Evolutionary conservation across 139 green algal genomes (phyloP), one percentile per base, ranked within the genome.

Genomic region (Micractinium conductrix): DNA sequence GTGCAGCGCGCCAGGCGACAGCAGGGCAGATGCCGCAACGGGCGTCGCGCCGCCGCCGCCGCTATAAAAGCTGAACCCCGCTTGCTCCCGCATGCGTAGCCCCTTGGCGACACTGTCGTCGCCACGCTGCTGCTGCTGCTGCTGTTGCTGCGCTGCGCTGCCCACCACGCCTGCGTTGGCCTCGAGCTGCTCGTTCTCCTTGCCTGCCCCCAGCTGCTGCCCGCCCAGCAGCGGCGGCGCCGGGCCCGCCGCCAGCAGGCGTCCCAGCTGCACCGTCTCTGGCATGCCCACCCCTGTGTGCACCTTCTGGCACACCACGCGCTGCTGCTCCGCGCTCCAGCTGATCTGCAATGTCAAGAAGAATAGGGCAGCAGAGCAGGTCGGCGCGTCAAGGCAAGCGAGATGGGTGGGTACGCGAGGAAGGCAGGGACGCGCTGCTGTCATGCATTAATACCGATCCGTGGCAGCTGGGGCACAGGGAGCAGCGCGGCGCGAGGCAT

Each of bases 271-370:
- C 84, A 92, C 44, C 21, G 44, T 38, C 16, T 53, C 50, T 0
- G 83, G 60, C 30, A 90, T 72, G 40, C 30, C 71, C 33, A 92
- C 74, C 7, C 45, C 37, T 0, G 80, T 81, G 26, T 84, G 76
- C 70, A 91, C 68, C 87, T 92, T 92, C 50, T 85, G 84, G 80
- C 86, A 92, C 63, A 44, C 43, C n/a, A 62, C 42, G 42, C 40
- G 55, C 76, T 82, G 53, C 55, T 43, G 38, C 76, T 73, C 55
- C 24, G 38, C 12, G 58, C 33, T 53, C 76, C 76, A 82, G 26
- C 33, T 60, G 22, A 82, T 40, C 76, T 82, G 75, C 75, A 50
- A n/a, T n/a, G n/a, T n/a, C n/a, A n/a, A n/a, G n/a, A n/a, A n/a
- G n/a, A n/a, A n/a, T n/a, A n/a, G n/a, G n/a, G n/a, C n/a, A n/a